These are phyloP conservation scores for Trichosporon sp. DNA, from an alignment of 1,284 basidiomycete species.

Conservation along the genomic window DNA sequence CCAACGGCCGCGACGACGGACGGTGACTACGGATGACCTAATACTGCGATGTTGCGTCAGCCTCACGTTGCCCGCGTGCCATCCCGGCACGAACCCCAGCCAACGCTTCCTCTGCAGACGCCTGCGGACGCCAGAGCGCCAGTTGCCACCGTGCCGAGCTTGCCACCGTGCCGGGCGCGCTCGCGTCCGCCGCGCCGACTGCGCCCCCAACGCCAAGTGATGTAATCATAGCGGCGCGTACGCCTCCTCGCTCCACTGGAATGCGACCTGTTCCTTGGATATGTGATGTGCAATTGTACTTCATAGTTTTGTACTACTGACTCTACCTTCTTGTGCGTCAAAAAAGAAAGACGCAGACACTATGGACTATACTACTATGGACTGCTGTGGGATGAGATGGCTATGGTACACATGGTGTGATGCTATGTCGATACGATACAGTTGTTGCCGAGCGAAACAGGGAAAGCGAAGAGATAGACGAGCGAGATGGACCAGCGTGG, in stretches of 20 bases:
- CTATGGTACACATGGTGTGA: neutral
- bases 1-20: neutral
- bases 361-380: neutral
- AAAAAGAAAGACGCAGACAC: neutral
- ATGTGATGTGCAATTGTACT: neutral
- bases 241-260: slow-evolving; percentile 9
- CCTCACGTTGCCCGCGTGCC: slow-evolving; percentile 12
- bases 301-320: neutral
- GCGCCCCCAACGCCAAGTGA: neutral
- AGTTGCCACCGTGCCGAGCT: neutral
- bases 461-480: neutral
- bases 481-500: neutral
- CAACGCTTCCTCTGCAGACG: no score
- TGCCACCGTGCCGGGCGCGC: no score
- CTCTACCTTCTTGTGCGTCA: neutral
- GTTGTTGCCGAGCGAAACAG: slow-evolving; percentile 1
- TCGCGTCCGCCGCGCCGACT: neutral
- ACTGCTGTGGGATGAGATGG: neutral
- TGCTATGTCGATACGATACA: slow-evolving; percentile 11
- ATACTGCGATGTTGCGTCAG: neutral
- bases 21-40: no score
- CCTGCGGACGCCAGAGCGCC: neutral
- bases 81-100: no score
- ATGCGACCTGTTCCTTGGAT: neutral
- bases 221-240: neutral